Evolutionary conservation across 1,139 yeast species (phyloP).

Genomic region (Meyerozyma smithsonii): DNA sequence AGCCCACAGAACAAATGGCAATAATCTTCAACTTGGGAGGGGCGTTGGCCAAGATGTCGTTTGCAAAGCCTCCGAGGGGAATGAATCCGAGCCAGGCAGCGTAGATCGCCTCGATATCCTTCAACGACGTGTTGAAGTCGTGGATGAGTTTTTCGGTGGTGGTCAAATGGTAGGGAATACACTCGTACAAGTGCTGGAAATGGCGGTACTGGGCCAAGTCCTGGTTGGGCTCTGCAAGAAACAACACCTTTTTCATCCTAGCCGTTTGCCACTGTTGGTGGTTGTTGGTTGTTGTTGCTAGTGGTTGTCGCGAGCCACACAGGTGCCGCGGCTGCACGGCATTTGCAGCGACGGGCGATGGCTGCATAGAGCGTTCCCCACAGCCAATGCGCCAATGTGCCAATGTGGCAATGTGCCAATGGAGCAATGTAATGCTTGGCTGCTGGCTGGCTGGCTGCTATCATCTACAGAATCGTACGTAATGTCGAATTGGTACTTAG

Average conservation of each 20-base stretch:
- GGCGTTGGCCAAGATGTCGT: conserved; percentile 41
- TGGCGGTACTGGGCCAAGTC: conserved; percentile 30
- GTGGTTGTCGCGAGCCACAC: neutral
- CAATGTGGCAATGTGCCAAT: no score
- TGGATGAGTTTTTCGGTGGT: conserved; percentile 35
- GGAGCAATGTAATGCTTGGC: no score
- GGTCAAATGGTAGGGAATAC: conserved; percentile 39
- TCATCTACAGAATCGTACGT: neutral
- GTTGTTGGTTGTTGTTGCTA: neutral
- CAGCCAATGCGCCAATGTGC: no score
- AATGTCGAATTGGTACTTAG: neutral
- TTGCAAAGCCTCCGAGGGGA: conserved; percentile 45
- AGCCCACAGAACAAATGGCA: conserved; percentile 68
- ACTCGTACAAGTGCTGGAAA: conserved; percentile 38
- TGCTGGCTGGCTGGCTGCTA: no score
- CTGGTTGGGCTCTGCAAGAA: conserved; percentile 40
- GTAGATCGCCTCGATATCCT: conserved; percentile 54
- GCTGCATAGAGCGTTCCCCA: no score
- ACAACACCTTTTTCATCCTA: conserved; percentile 30
- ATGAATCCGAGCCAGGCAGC: conserved; percentile 59
- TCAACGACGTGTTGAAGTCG: conserved; percentile 31
- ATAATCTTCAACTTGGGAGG: conserved; percentile 54
- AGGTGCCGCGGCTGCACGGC: neutral
- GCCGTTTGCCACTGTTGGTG: neutral
- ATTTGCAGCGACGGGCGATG: no score